Base-by-base conservation (phyloP, 306 rosid species). In the Castanea crenata region DNA sequence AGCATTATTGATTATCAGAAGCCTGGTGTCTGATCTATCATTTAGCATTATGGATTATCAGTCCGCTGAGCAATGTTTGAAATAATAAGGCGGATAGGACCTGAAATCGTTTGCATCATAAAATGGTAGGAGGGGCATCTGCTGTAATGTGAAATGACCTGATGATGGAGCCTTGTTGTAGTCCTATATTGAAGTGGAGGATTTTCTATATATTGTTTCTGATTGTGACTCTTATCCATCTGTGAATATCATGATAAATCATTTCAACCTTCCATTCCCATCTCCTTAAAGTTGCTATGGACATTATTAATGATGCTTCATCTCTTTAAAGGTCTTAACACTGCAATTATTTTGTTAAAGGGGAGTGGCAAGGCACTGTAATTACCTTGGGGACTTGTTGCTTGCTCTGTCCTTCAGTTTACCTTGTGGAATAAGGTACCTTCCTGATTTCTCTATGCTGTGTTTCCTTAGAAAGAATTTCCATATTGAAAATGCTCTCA, bases 311-410 rank as follows among this genome's bases (percentile, higher is more conserved):
- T 80, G 46, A 74, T 73, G 6, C 14, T 78, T 10, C 74, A 67
- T 80, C 55, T 80, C 79, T 21, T 5, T 55, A 62, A 78, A 55
- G 76, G 41, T 73, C 46, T 59, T 70, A 54, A 84, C 75, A 9
- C 38, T 61, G 56, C 78, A 20, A 44, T 68, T 76, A 7, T 84
- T 74, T 9, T 81, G 65, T 76, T 83, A 76, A 62, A 96, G 99
- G 99, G 99, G 98, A 72, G 73, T 93, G 80, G 94, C 98, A 46
- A 85, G 99, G 84, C 99, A 93, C 80, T 90, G 96, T 79, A 96
- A 96, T 84, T 93, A 96, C 90, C 90, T 96, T 5, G 99, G 98
- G 65, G 98, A 96, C 85, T 86, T 96, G 92, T 79, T 93, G 81
- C 93, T 96, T 76, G 99, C 99, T 69, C 89, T 90, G 79, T 90